These are phyloP conservation scores for Andalucia godoyi DNA, from an alignment of 78 protist genomes.

Conservation along the genomic window DNA sequence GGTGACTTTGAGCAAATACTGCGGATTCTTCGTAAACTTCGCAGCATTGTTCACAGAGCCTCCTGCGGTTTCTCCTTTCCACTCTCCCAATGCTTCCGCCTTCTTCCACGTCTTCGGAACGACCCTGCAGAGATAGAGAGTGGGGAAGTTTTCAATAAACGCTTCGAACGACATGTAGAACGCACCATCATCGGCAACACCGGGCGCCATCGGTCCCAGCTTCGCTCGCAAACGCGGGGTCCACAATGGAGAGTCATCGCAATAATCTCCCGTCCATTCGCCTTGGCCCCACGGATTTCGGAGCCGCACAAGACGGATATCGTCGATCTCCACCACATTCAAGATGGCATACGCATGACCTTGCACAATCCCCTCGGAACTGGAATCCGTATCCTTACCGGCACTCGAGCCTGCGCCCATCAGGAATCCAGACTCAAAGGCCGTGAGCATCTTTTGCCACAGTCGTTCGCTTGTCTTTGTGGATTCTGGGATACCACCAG, in stretches of 20 bases:
- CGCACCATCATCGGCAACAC: neutral
- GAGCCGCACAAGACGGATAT: neutral
- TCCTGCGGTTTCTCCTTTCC: too few species aligned
- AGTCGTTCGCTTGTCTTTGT: neutral
- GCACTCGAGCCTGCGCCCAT: neutral
- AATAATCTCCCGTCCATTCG: conserved; percentile 12
- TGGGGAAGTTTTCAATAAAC: neutral
- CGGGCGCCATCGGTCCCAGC: neutral
- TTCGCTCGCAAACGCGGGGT: neutral
- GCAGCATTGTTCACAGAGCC: too few species aligned
- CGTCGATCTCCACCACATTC: neutral
- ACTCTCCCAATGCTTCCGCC: too few species aligned
- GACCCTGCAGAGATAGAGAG: conserved; percentile 1
- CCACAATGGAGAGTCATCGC: conserved; percentile 3
- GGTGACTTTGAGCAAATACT: too few species aligned
- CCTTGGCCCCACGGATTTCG: conserved; percentile 28
- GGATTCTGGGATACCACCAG: neutral
- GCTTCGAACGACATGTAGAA: neutral
- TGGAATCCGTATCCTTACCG: neutral
- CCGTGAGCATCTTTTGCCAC: neutral
- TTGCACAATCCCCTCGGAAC: neutral
- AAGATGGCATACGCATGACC: conserved; percentile 4
- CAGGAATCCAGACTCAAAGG: neutral
- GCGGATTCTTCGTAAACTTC: too few species aligned
- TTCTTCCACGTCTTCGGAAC: too few species aligned